Evolutionary conservation across 768 basidiomycete species (phyloP), one percentile per base, ranked within the genome.

Genomic region (Dioszegia hungarica): DNA sequence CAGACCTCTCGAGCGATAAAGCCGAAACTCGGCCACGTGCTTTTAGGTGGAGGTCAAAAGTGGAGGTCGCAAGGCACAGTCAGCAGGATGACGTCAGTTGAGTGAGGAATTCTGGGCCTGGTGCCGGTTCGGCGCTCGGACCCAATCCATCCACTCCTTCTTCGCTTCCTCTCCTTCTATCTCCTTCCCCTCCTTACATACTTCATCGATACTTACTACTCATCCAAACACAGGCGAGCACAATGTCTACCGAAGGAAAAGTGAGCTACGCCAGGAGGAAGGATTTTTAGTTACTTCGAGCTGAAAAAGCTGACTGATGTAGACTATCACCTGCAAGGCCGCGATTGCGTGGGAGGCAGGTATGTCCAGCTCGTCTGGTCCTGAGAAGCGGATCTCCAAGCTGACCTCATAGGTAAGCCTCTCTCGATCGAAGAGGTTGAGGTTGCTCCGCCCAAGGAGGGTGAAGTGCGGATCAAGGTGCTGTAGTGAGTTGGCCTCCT

Each of bases 271-370:
- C 15, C 11, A 10, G 39, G 14, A 25, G 15, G 8, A 8, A 2
- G 3, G 10, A 36, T 44, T 29, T 39, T 41, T 39, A 19, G 12
- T 45, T 33, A 39, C 24, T 11, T 22, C 20, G 17, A 8, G 43
- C 29, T n/a, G 4, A 14, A 28, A 31, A 10, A 51, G 58, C 43
- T 59, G 39, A 60, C 33, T 17, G 24, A 15, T 36, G 25, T 47
- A 79, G 76, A 75, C 77, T 76, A 80, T 94, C 85, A 83, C 84
- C 72, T 82, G 94, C 81, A 94, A 90, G 77, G 93, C 90, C 31
- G 89, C 90, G 36, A 86, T 99, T 57, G 94, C 91, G 77, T 99
- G 94, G 95, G 90, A 82, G 53, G 91, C 93, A 12, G 88, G 87
- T 63, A 82, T 90, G 76, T 83, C 38, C 3, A 25, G 14, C n/a